Conservation (phyloP, 495 filamentous ascomycete genomes). For the Penicillium arizonense region DNA sequence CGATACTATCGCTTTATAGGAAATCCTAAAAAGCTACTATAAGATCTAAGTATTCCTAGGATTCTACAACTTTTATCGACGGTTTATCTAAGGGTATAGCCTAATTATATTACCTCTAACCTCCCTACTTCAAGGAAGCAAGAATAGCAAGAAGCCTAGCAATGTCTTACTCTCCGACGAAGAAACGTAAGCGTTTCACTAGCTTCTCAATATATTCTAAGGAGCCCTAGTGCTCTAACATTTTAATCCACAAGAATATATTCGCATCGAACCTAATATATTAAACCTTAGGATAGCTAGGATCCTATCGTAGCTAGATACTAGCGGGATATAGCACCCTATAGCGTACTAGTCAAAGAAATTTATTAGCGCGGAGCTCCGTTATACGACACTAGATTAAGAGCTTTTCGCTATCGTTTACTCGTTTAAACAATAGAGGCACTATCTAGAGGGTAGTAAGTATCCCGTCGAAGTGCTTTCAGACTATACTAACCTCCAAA, state of each 20-base stretch:
- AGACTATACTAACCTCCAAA: not conserved
- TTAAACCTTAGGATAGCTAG: not conserved
- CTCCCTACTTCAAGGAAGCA: not conserved
- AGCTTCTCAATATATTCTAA: too few species aligned
- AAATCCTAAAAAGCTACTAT: not conserved
- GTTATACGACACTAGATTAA: not conserved
- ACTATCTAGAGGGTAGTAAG: too few species aligned
- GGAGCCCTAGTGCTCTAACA: too few species aligned
- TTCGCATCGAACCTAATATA: not conserved
- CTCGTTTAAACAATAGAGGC: not conserved
- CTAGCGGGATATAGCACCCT: not conserved
- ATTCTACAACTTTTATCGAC: not conserved
- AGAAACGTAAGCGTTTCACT: not conserved
- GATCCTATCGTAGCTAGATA: not conserved
- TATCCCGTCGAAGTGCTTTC: not conserved
- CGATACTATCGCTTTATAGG: not conserved
- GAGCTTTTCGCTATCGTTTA: not conserved
- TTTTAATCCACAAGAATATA: not conserved
- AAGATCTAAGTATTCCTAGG: not conserved
- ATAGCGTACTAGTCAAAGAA: not conserved
- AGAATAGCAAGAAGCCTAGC: not conserved
- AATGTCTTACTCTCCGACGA: not conserved
- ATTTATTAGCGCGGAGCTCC: too few species aligned
- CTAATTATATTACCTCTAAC: not conserved
- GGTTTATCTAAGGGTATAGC: not conserved